Percentiles rank a stretch among this genome's conserved stretches.
Evolutionary conservation across 257 asterid genomes (phyloP).

Genomic region (Solanum medicagineum): DNA sequence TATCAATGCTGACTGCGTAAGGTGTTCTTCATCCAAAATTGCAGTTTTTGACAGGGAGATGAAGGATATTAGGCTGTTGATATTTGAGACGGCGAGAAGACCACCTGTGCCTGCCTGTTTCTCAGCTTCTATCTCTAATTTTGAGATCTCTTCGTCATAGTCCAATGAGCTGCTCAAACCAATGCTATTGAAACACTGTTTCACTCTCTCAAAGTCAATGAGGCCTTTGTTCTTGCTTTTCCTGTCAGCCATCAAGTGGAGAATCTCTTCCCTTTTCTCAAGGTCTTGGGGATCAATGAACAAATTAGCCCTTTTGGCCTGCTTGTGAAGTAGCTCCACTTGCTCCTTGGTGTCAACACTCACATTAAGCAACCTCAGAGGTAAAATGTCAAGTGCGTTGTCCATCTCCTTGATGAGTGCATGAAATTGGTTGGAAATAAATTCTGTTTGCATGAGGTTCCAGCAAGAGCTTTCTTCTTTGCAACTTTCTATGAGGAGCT

Average conservation of each 20-base stretch:
- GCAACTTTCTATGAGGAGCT: constrained; percentile 37
- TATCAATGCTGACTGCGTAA: constrained; percentile 21
- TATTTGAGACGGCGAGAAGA: constrained; percentile 48
- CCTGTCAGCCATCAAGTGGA: constrained; percentile 31
- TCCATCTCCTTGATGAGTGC: constrained; percentile 50
- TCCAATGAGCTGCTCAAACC: constrained; percentile 36
- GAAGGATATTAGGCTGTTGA: constrained; percentile 56
- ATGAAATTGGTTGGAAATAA: constrained; percentile 39
- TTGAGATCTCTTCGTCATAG: constrained; percentile 53
- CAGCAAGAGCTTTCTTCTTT: constrained; percentile 51
- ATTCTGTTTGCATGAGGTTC: constrained; percentile 66
- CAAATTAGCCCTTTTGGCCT: constrained; percentile 44
- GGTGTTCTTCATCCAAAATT: constrained; percentile 19
- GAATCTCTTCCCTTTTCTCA: constrained; percentile 43
- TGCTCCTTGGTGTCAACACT: constrained; percentile 66
- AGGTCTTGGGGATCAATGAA: constrained; percentile 34
- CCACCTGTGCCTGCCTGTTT: constrained; percentile 92
- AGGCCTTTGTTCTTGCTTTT: constrained; percentile 26
- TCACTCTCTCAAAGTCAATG: constrained; percentile 19
- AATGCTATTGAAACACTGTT: constrained; percentile 28
- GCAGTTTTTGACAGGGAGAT: constrained; percentile 35
- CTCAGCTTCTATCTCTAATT: constrained; percentile 55
- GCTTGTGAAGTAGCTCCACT: constrained; percentile 70
- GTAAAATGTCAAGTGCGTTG: constrained; percentile 66
- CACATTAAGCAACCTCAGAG: constrained; percentile 54